These are phyloP conservation scores for Artemisia tridentata DNA, from an alignment of 129 eudicot genomes.

Conservation along the genomic window DNA sequence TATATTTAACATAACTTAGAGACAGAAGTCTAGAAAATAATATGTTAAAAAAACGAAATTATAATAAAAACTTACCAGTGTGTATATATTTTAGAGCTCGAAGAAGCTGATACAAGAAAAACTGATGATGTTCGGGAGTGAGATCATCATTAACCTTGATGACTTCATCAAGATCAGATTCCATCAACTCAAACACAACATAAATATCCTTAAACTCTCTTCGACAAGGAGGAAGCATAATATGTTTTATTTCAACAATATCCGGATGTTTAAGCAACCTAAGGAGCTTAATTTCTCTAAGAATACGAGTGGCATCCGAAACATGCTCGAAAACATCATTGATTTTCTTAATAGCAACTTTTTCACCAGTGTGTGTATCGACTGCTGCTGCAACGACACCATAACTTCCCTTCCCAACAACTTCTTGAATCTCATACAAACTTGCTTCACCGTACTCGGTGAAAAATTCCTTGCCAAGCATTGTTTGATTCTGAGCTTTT, in stretches of 20 bases:
- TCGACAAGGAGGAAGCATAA: constrained; percentile 91
- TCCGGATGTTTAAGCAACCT: constrained; percentile 79
- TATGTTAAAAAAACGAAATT: not conserved
- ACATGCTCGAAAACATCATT: constrained; percentile 85
- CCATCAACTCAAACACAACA: constrained; percentile 96
- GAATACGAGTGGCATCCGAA: constrained; percentile 87
- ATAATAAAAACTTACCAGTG: constrained; percentile 46
- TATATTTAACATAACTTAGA: not conserved
- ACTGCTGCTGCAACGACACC: constrained; percentile 94
- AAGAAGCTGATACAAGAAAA: constrained; percentile 88
- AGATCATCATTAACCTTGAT: constrained; percentile 84
- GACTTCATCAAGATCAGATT: constrained; percentile 87
- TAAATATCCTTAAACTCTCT: constrained; percentile 91
- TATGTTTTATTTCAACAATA: constrained; percentile 81
- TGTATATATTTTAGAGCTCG: constrained; percentile 84
- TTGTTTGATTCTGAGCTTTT: constrained; percentile 36
- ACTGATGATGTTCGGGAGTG: constrained; percentile 83
- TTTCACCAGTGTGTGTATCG: constrained; percentile 88
- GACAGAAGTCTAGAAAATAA: constrained; percentile 10
- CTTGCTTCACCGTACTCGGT: constrained; percentile 94
- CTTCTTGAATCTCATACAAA: constrained; percentile 79
- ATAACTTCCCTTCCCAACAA: constrained; percentile 89
- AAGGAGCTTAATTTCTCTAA: constrained; percentile 83
- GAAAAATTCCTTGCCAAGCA: constrained; percentile 93
- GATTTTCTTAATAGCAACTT: constrained; percentile 82